Conservation (phyloP, 1,284 basidiomycete species). For the Tetrapyrgos nigripes region DNA sequence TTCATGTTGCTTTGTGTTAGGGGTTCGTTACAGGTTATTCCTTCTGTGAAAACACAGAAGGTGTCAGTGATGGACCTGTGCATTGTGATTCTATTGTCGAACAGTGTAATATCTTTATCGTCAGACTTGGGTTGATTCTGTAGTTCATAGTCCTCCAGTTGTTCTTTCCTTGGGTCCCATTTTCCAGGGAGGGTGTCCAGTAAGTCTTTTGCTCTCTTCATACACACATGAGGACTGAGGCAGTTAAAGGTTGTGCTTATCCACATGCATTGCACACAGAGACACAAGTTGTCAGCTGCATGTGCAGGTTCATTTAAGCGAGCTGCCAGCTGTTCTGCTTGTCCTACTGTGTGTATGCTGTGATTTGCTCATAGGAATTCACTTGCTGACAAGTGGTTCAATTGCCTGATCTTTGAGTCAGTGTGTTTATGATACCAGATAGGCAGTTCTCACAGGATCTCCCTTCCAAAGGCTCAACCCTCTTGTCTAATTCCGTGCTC, state of each 20-base stretch:
- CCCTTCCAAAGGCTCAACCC: conserved; percentile 9
- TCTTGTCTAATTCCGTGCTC: conserved; percentile 12
- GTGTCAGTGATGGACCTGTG: conserved; percentile 16
- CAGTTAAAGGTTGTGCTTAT: no score
- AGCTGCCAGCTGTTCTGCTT: conserved; percentile 12
- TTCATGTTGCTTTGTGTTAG: background rate
- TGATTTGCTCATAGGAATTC: conserved; percentile 25
- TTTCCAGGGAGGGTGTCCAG: no score
- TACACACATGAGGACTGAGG: no score
- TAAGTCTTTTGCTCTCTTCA: no score
- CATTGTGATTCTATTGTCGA: conserved; percentile 13
- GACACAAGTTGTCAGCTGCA: background rate
- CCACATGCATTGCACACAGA: no score
- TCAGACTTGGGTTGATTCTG: background rate
- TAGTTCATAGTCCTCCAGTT: no score
- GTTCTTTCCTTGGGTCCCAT: no score
- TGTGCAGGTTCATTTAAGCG: conserved; percentile 2
- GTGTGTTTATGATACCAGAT: conserved; percentile 16
- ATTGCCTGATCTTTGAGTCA: background rate
- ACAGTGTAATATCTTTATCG: conserved; percentile 9
- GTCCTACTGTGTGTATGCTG: conserved; percentile 17
- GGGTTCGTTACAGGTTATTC: conserved; percentile 1
- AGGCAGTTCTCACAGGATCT: conserved; percentile 8
- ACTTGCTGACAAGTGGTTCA: background rate
- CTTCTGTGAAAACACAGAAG: conserved; percentile 24